These are phyloP conservation scores for Protomyces inouyei DNA, from an alignment of 1,139 yeast species.

Conservation along the genomic window DNA sequence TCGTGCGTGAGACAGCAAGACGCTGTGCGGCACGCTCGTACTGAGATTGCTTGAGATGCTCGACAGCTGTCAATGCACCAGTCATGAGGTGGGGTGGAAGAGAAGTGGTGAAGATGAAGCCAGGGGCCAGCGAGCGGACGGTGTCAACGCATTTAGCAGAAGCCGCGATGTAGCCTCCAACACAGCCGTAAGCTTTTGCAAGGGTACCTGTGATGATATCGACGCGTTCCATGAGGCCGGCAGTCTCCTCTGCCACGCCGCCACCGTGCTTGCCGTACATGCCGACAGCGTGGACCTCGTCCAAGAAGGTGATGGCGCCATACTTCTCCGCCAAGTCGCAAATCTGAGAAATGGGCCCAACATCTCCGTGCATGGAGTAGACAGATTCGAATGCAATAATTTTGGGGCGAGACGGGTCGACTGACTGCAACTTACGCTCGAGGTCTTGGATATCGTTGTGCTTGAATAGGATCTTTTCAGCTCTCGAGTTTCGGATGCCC, in stretches of 20 bases:
- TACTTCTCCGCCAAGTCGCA: constrained; percentile 96
- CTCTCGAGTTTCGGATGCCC: constrained; percentile 87
- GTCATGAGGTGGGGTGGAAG: constrained; percentile 98
- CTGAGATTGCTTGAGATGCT: constrained; percentile 74
- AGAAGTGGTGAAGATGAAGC: constrained; percentile 92
- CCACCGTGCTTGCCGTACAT: constrained; percentile 99
- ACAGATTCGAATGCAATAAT: constrained; percentile 95
- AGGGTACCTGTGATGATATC: constrained; percentile 96
- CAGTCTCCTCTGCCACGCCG: constrained; percentile 98
- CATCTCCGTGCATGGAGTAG: constrained; percentile 97
- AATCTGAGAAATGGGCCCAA: constrained; percentile 85
- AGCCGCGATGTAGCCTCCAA: constrained; percentile 97
- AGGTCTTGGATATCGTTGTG: constrained; percentile 83
- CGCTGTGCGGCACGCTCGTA: constrained; percentile 81
- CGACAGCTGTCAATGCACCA: constrained; percentile 81
- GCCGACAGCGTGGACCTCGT: constrained; percentile 98
- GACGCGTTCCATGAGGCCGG: constrained; percentile 80
- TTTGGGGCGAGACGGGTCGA: constrained; percentile 82
- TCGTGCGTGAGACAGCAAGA: constrained; percentile 76
- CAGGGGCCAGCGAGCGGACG: constrained; percentile 95
- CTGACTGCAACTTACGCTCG: constrained; percentile 68
- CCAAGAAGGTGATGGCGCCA: constrained; percentile 93
- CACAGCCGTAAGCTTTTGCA: constrained; percentile 94
- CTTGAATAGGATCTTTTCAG: constrained; percentile 81
- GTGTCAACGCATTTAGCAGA: constrained; percentile 79